These are phyloP conservation scores for Dovyalis caffra DNA, from an alignment of 345 rosid genomes.

Conservation along the genomic window DNA sequence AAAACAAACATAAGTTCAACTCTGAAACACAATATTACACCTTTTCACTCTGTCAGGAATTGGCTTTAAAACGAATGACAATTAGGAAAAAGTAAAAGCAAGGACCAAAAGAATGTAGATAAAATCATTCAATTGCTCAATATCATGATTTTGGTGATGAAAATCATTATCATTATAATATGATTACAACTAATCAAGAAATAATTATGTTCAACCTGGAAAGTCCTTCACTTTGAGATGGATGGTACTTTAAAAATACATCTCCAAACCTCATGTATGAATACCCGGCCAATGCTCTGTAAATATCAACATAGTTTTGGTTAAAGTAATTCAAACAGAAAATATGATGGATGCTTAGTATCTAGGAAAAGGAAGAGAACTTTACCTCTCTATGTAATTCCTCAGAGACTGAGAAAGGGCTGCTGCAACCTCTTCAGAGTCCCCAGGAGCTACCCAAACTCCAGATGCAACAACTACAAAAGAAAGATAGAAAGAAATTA, in stretches of 20 bases:
- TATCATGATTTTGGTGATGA: neutral
- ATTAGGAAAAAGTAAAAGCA: neutral
- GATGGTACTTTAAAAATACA: constrained; percentile 80
- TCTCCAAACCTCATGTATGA: constrained; percentile 97
- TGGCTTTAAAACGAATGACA: neutral
- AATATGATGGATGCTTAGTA: constrained; percentile 9
- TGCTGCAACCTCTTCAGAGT: constrained; percentile 90
- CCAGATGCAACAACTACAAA: constrained; percentile 86
- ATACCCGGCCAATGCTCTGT: constrained; percentile 65
- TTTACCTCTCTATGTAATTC: constrained; percentile 86
- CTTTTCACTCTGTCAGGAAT: neutral
- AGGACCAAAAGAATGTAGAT: neutral
- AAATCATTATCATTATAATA: neutral
- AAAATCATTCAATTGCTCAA: neutral
- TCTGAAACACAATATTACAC: neutral
- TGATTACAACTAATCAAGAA: neutral
- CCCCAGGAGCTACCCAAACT: constrained; percentile 97
- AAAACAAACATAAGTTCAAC: neutral
- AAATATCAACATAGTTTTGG: constrained; percentile 22
- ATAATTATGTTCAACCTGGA: constrained; percentile 50
- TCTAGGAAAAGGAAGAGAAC: constrained; percentile 21
- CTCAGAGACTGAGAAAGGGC: constrained; percentile 92
- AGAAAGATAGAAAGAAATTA: constrained; percentile 12
- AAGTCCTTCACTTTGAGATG: constrained; percentile 67
- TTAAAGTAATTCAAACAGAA: neutral